Percentiles rank a stretch among this genome's conserved stretches.
Conservation (phyloP, 495 filamentous ascomycete species). For the Neurospora tetraspora region DNA sequence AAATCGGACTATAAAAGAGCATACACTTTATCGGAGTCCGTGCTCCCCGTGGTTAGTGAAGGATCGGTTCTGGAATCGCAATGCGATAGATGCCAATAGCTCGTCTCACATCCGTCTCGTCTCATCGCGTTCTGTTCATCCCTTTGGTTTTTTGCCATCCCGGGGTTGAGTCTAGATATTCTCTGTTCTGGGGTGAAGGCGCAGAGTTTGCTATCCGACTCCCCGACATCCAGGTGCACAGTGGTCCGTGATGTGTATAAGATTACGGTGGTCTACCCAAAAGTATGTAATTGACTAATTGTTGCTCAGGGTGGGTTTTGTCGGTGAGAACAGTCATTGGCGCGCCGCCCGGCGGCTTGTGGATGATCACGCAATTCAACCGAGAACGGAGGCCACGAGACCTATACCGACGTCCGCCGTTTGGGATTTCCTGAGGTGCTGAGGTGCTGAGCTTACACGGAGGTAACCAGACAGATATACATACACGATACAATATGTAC, state of each 20-base stretch:
- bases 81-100: not conserved
- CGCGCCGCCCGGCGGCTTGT: not conserved
- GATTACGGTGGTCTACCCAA: not conserved
- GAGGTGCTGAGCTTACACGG: not conserved
- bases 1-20: not conserved
- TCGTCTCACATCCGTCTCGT: not conserved
- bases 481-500: not conserved
- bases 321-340: not conserved
- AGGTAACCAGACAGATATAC: not conserved
- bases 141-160: not conserved
- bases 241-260: not conserved
- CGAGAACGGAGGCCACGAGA: not conserved
- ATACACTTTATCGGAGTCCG: not conserved
- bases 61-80: not conserved
- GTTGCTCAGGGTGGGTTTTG: not conserved
- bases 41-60: not conserved
- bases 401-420: not conserved
- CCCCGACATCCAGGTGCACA: not conserved
- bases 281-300: not conserved
- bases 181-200: not conserved
- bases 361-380: not conserved
- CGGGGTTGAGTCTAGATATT: not conserved
- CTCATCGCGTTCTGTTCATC: not conserved
- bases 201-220: not conserved
- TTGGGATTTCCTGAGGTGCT: not conserved